phyloP scores from a whole-genome alignment of 192 early-diverging fungal genomes.

The Lobosporangium transversale region DNA sequence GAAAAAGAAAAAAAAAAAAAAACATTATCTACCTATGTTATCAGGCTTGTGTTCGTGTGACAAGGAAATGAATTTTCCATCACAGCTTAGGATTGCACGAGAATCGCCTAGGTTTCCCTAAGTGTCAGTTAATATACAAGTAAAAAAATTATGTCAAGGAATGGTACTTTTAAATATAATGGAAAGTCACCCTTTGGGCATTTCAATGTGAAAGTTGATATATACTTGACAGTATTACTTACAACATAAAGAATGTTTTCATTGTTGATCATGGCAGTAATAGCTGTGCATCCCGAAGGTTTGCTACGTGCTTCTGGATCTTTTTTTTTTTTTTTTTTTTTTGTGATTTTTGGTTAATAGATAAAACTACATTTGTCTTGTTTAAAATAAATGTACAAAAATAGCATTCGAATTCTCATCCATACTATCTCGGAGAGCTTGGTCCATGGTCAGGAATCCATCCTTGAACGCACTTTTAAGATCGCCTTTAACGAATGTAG shows the following conservation, averaged over 20 bases:
- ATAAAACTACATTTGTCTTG: not conserved
- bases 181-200: not conserved
- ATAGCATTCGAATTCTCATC: not conserved
- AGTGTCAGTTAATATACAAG: not conserved
- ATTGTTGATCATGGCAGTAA: slow-evolving; percentile 84
- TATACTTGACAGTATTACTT: not conserved
- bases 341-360: not conserved
- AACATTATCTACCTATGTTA: slow-evolving; percentile 61
- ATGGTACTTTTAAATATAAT: not conserved
- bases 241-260: slow-evolving; percentile 84
- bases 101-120: slow-evolving; percentile 96
- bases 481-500: slow-evolving; percentile 72
- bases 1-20: not conserved
- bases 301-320: slow-evolving; percentile 81
- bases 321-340: slow-evolving; percentile 25
- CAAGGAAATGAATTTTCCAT: slow-evolving; percentile 78
- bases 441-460: slow-evolving; percentile 86
- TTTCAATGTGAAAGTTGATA: no score
- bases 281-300: slow-evolving; percentile 97
- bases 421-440: slow-evolving; percentile 77
- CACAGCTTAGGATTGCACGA: slow-evolving; percentile 82
- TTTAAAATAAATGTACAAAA: not conserved
- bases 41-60: slow-evolving; percentile 97
- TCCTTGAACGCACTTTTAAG: slow-evolving; percentile 81
- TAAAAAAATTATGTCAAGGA: not conserved